Evolutionary conservation across 768 basidiomycete genomes (phyloP).

Genomic region (Trametes coccinea): DNA sequence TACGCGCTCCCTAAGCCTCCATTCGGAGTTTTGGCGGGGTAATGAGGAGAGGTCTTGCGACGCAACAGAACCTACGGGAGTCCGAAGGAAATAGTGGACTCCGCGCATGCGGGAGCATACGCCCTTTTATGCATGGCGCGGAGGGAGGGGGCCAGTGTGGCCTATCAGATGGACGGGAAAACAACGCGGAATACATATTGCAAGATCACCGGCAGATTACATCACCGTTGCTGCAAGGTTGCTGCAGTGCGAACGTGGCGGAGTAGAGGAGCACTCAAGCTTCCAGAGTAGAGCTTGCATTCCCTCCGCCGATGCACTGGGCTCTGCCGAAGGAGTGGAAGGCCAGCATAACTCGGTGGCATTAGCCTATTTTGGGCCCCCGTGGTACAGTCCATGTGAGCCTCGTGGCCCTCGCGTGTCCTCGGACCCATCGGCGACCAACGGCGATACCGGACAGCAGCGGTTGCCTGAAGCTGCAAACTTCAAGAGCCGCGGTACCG

Average conservation of each 20-base stretch:
- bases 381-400: conserved; percentile 13
- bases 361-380: conserved; percentile 15
- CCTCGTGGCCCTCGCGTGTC: conserved; percentile 24
- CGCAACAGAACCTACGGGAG: conserved; percentile 1
- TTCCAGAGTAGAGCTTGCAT: conserved; percentile 17
- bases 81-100: conserved; percentile 16
- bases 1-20: not conserved
- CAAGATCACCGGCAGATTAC: conserved; percentile 20
- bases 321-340: conserved; percentile 11
- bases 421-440: conserved; percentile 11
- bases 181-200: conserved; percentile 13
- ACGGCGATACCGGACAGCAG: conserved; percentile 16
- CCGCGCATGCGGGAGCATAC: not conserved
- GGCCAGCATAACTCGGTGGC: conserved; percentile 7
- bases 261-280: conserved; percentile 7
- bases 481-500: not conserved
- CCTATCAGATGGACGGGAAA: conserved; percentile 20
- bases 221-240: conserved; percentile 16
- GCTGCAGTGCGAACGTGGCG: conserved; percentile 18
- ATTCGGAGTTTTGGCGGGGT: conserved; percentile 11
- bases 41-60: conserved; percentile 2
- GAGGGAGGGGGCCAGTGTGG: not conserved
- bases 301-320: conserved; percentile 17
- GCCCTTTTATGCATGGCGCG: conserved; percentile 18
- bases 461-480: not conserved